Evolutionary conservation across 1,139 yeast species (phyloP), one percentile per base, ranked within the genome.

Genomic region (Geotrichum reessii): DNA sequence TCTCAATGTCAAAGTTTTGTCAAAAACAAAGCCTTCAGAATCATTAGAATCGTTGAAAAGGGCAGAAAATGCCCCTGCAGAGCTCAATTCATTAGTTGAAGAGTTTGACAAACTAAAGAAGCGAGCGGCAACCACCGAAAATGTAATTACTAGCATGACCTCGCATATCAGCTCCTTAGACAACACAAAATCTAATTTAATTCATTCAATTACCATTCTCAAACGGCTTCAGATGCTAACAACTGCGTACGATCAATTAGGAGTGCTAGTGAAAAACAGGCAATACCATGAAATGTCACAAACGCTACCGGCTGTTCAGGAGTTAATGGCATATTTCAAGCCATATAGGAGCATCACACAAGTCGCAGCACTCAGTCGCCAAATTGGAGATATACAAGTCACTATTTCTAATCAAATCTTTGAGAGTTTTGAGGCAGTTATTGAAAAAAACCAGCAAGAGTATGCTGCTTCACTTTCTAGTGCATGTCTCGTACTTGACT

Each of bases 141-240:
- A 73, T 6, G 79, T 85, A 2, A 90, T 92, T 57, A 77, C 84
- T 9, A 73, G 71, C 12, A 86, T 90, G 81, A 92, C 97, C 0
- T 77, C 82, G 5, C 87, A 86, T 53, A 91, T 95, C 60, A 87
- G 89, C 65, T 76, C 80, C 44, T 77, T 93, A 61, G 99, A 93
- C 71, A 82, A 81, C 57, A 85, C 91, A 51, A 95, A 93, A 74
- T 83, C 82, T 69, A 93, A 93, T 69, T 75, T 93, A 56, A 92
- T 90, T 2, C 77, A 83, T 42, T 83, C 95, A 14, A 88, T 93
- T 87, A 90, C 95, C 0, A 83, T 92, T 42, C 78, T 93, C 62
- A 88, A 93, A 67, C 79, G 97, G 62, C 78, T 95, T 44, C 96
- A 91, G 68, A 92, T 92, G 87, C 77, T 93, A 57, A 79, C 89